A percentile compares a stretch with the other conserved stretches of the same genome.
These are phyloP conservation scores for Erodium texanum DNA, from an alignment of 441 rosid species.

Conservation along the genomic window DNA sequence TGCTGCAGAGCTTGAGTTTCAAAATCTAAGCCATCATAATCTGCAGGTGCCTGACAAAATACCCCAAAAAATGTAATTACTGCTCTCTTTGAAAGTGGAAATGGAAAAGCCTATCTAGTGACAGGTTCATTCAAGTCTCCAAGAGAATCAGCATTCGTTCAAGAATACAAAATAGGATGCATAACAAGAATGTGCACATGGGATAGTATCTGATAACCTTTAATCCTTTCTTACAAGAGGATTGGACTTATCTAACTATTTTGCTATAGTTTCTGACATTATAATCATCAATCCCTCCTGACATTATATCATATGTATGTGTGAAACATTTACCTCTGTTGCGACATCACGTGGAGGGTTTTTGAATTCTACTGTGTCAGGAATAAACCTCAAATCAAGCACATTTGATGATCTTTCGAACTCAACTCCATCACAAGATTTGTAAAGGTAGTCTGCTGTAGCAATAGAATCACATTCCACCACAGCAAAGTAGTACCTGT, in stretches of 20 bases:
- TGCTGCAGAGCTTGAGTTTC: slow-evolving; percentile 73
- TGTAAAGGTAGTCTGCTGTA: slow-evolving; percentile 74
- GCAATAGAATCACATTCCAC: slow-evolving; percentile 76
- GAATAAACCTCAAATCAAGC: slow-evolving; percentile 86
- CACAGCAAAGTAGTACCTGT: slow-evolving; percentile 76
- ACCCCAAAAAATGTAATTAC: slow-evolving; percentile 4
- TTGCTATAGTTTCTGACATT: background rate
- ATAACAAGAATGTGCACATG: background rate
- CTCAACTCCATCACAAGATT: slow-evolving; percentile 75
- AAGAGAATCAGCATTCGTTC: background rate
- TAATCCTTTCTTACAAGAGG: background rate
- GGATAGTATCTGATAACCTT: slow-evolving; percentile 2
- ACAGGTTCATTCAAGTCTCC: background rate
- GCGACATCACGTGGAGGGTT: slow-evolving; percentile 82
- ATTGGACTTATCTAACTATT: background rate
- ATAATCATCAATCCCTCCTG: background rate
- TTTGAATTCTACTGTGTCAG: slow-evolving; percentile 82
- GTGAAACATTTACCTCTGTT: slow-evolving; percentile 47
- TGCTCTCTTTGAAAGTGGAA: slow-evolving; percentile 2
- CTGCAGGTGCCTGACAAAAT: slow-evolving; percentile 49
- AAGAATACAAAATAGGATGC: slow-evolving; percentile 6
- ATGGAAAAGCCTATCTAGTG: background rate
- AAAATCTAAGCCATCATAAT: slow-evolving; percentile 66
- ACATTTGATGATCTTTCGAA: slow-evolving; percentile 92
- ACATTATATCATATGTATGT: background rate